Conservation (phyloP, 1,284 basidiomycete genomes). For the Rhodotorula sp. region DNA sequence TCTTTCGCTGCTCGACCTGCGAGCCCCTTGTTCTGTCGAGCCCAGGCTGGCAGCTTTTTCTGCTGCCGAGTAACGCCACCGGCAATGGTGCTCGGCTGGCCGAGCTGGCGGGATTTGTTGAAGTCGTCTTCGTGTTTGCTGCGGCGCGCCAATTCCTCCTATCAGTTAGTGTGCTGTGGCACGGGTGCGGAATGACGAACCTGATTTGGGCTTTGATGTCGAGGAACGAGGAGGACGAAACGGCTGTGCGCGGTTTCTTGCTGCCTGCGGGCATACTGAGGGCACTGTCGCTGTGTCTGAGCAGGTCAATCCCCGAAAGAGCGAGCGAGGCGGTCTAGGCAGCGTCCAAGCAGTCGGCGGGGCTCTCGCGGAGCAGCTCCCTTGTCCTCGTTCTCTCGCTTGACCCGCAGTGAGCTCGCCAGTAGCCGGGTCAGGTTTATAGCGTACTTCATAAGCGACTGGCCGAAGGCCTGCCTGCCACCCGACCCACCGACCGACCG, state of each 20-base stretch:
- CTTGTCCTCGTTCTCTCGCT: no score
- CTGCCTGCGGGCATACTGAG: not conserved
- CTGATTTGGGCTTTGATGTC: conserved; percentile 33
- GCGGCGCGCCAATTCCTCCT: not conserved
- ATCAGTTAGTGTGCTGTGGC: not conserved
- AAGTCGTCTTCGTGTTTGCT: conserved; percentile 32
- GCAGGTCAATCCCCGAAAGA: no score
- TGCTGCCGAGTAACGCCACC: not conserved
- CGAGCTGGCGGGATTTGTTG: conserved; percentile 12
- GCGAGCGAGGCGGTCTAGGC: no score
- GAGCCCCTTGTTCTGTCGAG: conserved; percentile 32
- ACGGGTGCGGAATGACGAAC: conserved; percentile 10
- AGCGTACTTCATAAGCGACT: no score
- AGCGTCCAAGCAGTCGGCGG: no score
- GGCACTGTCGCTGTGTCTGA: not conserved
- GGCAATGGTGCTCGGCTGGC: not conserved
- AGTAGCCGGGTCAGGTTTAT: no score
- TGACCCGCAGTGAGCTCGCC: no score
- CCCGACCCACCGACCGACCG: no score
- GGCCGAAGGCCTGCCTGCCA: no score
- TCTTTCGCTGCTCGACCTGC: conserved; percentile 7
- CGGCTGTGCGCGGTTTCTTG: conserved; percentile 8
- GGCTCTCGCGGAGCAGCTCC: no score
- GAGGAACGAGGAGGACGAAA: conserved; percentile 29
- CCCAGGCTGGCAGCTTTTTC: conserved; percentile 26